Conservation (phyloP, 768 basidiomycete species). For the Leucogyrophana mollusca region DNA sequence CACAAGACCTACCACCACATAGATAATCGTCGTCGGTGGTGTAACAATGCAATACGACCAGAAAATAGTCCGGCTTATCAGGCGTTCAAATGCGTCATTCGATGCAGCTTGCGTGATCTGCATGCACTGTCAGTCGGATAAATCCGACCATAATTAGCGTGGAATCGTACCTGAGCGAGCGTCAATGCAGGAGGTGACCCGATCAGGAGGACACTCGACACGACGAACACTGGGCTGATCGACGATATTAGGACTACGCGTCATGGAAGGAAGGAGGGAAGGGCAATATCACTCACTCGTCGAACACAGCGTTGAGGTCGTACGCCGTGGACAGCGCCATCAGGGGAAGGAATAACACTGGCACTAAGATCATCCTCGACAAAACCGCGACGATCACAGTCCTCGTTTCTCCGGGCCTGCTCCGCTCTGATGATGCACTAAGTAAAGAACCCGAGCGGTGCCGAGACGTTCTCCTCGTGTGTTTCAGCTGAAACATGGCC, state of each 20-base stretch:
- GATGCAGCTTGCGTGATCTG: slow-evolving; percentile 83
- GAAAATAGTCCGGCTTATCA: slow-evolving; percentile 89
- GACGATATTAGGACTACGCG: slow-evolving; percentile 7
- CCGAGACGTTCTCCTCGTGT: not conserved
- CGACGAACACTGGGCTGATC: slow-evolving; percentile 79
- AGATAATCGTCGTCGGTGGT: slow-evolving; percentile 76
- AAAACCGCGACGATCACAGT: slow-evolving; percentile 84
- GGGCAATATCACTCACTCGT: slow-evolving; percentile 58
- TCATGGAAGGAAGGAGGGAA: slow-evolving; percentile 3
- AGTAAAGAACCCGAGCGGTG: no score
- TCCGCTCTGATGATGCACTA: no score
- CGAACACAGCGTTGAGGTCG: slow-evolving; percentile 62
- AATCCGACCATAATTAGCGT: slow-evolving; percentile 32
- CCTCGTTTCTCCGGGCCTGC: slow-evolving; percentile 61
- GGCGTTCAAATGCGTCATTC: slow-evolving; percentile 85
- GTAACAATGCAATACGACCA: slow-evolving; percentile 91
- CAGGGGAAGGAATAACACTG: slow-evolving; percentile 73
- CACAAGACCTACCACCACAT: slow-evolving; percentile 73
- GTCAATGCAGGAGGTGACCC: slow-evolving; percentile 80
- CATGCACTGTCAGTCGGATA: not conserved
- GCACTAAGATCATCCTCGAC: slow-evolving; percentile 85
- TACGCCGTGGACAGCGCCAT: slow-evolving; percentile 61
- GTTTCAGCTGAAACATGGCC: slow-evolving; percentile 39
- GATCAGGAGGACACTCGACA: slow-evolving; percentile 80
- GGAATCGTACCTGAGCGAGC: slow-evolving; percentile 48